phyloP scores from a whole-genome alignment of 192 early-diverging fungal genomes.

The Gamsiella multidivaricata region DNA sequence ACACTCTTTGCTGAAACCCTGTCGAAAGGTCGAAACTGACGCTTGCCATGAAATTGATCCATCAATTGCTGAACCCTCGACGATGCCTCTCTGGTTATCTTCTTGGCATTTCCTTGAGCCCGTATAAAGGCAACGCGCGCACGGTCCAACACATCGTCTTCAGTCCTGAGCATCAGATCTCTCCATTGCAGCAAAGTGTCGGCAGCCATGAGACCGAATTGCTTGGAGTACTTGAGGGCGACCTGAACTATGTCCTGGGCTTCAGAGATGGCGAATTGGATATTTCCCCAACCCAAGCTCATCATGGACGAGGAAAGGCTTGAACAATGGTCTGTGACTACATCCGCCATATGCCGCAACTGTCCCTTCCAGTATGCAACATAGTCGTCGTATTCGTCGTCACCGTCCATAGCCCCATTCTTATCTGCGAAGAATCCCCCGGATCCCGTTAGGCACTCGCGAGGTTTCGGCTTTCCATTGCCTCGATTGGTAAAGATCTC shows the following conservation, averaged over 20 bases:
- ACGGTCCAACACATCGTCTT: neutral
- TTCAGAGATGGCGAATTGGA: neutral
- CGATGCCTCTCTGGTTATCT: neutral
- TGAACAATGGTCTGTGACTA: neutral
- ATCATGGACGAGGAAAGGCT: neutral
- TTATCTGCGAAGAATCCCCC: neutral
- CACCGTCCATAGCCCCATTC: neutral
- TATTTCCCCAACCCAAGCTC: neutral
- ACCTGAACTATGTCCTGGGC: neutral
- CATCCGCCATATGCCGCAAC: neutral
- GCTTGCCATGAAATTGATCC: neutral
- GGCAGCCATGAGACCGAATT: neutral
- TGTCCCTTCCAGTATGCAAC: constrained; percentile 11
- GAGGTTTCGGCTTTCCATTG: neutral
- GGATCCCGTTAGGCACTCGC: constrained; percentile 3
- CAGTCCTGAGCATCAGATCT: neutral
- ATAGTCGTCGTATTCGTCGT: constrained; percentile 6
- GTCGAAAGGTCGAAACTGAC: neutral
- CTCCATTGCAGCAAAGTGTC: neutral
- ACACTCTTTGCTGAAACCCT: neutral
- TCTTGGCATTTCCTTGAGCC: constrained; percentile 28
- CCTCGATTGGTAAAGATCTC: constrained; percentile 34
- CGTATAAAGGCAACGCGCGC: neutral
- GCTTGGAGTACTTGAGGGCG: neutral
- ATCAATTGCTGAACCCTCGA: neutral